Evolutionary conservation across 2,329 filamentous ascomycete species (phyloP).

Genomic region (Trichoderma gracile): DNA sequence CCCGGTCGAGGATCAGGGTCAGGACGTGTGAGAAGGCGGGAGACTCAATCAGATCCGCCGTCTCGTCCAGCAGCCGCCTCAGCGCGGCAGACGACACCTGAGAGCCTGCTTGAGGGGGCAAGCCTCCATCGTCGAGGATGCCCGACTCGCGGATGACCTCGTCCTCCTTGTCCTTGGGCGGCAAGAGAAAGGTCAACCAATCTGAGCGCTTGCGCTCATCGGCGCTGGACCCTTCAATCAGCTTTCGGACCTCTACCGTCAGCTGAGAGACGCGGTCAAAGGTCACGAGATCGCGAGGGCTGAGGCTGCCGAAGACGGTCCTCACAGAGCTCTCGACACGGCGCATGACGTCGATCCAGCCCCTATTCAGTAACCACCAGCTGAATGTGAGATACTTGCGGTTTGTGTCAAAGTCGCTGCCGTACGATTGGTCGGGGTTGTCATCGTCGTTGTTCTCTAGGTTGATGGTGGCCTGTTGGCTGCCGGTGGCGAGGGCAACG

Average conservation of each 20-base stretch:
- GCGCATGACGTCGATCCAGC: slow-evolving; percentile 79
- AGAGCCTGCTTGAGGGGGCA: slow-evolving; percentile 39
- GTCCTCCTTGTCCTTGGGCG: slow-evolving; percentile 74
- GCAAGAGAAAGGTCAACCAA: slow-evolving; percentile 85
- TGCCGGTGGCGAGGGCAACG: slow-evolving; percentile 80
- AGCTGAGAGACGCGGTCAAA: slow-evolving; percentile 78
- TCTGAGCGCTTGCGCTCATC: slow-evolving; percentile 49
- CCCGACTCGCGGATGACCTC: slow-evolving; percentile 84
- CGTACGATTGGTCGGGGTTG: slow-evolving; percentile 76
- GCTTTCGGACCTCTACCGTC: slow-evolving; percentile 78
- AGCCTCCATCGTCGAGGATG: slow-evolving; percentile 58
- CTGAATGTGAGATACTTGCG: slow-evolving; percentile 92
- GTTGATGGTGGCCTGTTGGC: slow-evolving; percentile 73
- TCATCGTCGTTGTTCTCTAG: slow-evolving; percentile 94
- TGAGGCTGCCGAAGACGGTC: slow-evolving; percentile 85
- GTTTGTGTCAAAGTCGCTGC: slow-evolving; percentile 95
- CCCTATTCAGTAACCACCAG: slow-evolving; percentile 94
- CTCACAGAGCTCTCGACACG: slow-evolving; percentile 84
- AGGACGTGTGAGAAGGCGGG: slow-evolving; percentile 87
- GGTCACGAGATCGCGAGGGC: slow-evolving; percentile 83
- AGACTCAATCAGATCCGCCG: slow-evolving; percentile 91
- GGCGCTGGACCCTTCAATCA: slow-evolving; percentile 67
- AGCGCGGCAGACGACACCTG: slow-evolving; percentile 59
- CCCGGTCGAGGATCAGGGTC: slow-evolving; percentile 80
- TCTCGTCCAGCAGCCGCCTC: slow-evolving; percentile 88